Evolutionary conservation across 2,329 filamentous ascomycete species (phyloP), one percentile per base, ranked within the genome.

Genomic region (Exophiala bonariae): DNA sequence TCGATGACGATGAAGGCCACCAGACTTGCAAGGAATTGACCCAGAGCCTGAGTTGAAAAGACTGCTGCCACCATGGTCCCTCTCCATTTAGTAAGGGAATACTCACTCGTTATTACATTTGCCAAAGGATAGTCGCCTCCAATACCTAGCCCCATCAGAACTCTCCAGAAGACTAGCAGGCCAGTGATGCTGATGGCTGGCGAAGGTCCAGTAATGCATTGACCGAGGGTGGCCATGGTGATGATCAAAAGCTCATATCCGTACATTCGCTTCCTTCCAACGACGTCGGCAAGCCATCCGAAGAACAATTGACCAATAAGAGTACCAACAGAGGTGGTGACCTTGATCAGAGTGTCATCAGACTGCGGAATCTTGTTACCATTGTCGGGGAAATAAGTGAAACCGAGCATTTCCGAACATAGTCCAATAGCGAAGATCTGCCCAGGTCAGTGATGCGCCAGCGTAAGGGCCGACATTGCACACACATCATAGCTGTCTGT

Each of bases 21-120:
- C 23, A 92, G 79, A 35, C 86, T 86, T 38, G 85, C 87, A 20
- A 75, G 76, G 44, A 92, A 82, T 67, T 93, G 88, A n/a, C 88
- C 87, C 41, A 92, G 78, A 54, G 87, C 87, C 66, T 93, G 88
- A 85, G 90, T 91, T 56, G 87, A 86, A 60, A 93, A 93, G 42
- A 93, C 88, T 11, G 86, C 78, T 19, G 81, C 86, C 83, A 93
- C 90, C 85, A 93, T 92, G 55, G 87, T 86, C 56, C 87, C 87
- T 66, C 88, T 75, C 82, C 87, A 90, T 69, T 86, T 89, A 39
- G 87, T 92, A 4, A 85, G 90, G 8, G 88, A 87, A 60, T 93
- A 71, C 73, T 93, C 88, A 4, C 87, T 89, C 4, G 87, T 92
- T 60, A 93, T 93, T 55, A 92, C 86, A 18, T 84, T 86, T 34